Conservation (phyloP, 176 grass and related monocot genomes). For the Eleusine coracana region DNA sequence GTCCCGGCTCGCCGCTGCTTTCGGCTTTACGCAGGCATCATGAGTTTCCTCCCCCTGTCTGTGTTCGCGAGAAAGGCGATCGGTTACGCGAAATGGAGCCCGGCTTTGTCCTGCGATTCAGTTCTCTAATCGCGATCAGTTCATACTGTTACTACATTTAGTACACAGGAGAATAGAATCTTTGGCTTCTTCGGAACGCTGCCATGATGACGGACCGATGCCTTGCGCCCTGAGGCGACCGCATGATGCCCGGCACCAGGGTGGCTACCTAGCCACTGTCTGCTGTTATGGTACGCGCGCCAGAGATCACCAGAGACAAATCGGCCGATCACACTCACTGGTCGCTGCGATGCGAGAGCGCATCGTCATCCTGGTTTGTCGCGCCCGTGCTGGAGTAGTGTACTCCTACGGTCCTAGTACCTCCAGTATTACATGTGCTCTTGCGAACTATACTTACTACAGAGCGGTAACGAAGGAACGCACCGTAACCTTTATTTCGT, state of each 20-base stretch:
- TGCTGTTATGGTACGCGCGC: not conserved
- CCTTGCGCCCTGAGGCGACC: conserved; percentile 30
- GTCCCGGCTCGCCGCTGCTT: not conserved
- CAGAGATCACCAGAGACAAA: not conserved
- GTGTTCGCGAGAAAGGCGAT: conserved; percentile 35
- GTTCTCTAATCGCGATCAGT: conserved; percentile 2
- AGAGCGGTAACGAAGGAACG: too few species aligned
- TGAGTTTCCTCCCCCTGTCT: not conserved
- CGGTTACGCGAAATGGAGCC: conserved; percentile 12
- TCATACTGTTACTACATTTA: not conserved
- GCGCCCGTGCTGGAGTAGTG: not conserved
- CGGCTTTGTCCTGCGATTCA: too few species aligned
- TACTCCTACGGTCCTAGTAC: too few species aligned
- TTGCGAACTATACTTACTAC: too few species aligned
- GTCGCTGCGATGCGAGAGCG: not conserved
- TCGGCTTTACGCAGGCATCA: conserved; percentile 39
- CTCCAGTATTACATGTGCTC: too few species aligned
- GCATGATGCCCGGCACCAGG: conserved; percentile 13
- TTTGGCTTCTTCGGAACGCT: conserved; percentile 26
- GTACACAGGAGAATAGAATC: conserved; percentile 40
- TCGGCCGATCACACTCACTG: not conserved
- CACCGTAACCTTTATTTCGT: not conserved
- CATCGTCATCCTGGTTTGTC: not conserved
- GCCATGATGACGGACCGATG: conserved; percentile 30
- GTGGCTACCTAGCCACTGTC: not conserved